Percentiles rank a stretch among this genome's conserved stretches.
These are phyloP conservation scores for Cokeromyces recurvatus DNA, from an alignment of 371 early-diverging fungal species.

Conservation along the genomic window DNA sequence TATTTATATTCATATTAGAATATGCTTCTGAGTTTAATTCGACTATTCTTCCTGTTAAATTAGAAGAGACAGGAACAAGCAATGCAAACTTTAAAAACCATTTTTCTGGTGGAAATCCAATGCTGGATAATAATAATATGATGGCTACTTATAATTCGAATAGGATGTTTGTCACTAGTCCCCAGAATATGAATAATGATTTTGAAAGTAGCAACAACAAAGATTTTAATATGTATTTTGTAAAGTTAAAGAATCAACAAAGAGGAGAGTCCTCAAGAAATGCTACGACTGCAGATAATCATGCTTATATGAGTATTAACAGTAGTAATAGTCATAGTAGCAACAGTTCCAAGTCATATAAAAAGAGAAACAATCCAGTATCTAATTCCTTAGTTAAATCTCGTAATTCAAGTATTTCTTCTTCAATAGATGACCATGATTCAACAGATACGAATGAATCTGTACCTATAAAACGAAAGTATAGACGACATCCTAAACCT, in stretches of 20 bases:
- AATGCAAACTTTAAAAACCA: no score
- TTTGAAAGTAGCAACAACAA: conserved; percentile 13
- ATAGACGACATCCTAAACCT: conserved; percentile 44
- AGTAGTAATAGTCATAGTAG: conserved; percentile 4
- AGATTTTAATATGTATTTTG: no score
- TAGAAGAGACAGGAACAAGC: no score
- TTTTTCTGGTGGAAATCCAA: no score
- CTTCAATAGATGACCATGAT: conserved; percentile 29
- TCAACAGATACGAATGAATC: conserved; percentile 12
- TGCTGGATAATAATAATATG: no score
- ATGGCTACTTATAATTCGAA: no score
- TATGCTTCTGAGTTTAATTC: no score
- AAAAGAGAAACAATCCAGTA: neutral
- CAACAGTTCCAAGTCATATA: conserved; percentile 11
- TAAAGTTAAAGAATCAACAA: no score
- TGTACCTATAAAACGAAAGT: conserved; percentile 32
- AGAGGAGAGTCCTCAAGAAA: no score
- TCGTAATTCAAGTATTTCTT: conserved; percentile 6
- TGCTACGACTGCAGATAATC: no score
- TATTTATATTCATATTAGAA: no score
- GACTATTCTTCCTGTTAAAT: neutral
- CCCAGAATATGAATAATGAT: conserved; percentile 18
- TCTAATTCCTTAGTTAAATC: neutral
- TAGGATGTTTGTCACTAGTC: no score
- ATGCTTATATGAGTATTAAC: neutral